Evolutionary conservation across 768 basidiomycete species (phyloP).

Genomic region (Hypsizygus marmoreus): DNA sequence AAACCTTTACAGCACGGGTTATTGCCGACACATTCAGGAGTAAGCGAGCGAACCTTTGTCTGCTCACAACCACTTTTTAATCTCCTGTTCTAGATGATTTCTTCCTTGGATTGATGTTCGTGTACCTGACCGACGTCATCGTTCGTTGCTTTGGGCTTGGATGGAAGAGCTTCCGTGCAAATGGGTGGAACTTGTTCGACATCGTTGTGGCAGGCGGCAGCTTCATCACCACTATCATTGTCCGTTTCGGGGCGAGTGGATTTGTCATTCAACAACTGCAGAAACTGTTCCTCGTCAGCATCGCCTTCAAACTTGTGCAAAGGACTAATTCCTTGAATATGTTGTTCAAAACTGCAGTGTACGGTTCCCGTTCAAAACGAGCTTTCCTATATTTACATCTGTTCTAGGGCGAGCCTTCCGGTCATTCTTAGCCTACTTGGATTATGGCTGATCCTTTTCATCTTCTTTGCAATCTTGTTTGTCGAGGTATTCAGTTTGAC

Average conservation of each 20-base stretch:
- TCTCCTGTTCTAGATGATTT: slow-evolving; percentile 57
- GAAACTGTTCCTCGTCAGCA: slow-evolving; percentile 90
- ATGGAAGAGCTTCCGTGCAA: slow-evolving; percentile 78
- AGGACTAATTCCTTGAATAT: slow-evolving; percentile 86
- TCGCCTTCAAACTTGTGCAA: slow-evolving; percentile 93
- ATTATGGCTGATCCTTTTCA: slow-evolving; percentile 87
- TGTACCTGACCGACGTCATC: slow-evolving; percentile 76
- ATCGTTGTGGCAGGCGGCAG: slow-evolving; percentile 78
- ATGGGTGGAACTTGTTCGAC: slow-evolving; percentile 96
- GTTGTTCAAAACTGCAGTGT: slow-evolving; percentile 96
- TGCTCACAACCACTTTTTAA: slow-evolving; percentile 2
- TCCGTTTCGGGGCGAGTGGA: slow-evolving; percentile 53
- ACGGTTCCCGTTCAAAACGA: slow-evolving; percentile 34
- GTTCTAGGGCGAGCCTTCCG: slow-evolving; percentile 75
- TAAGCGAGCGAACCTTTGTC: slow-evolving; percentile 34
- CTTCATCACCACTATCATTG: slow-evolving; percentile 78
- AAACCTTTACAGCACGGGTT: slow-evolving; percentile 61
- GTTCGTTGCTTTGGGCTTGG: slow-evolving; percentile 87
- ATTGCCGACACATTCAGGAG: slow-evolving; percentile 60
- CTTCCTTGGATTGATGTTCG: slow-evolving; percentile 69
- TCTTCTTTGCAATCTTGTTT: slow-evolving; percentile 88
- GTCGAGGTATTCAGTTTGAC: slow-evolving; percentile 92
- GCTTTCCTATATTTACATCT: slow-evolving; percentile 6
- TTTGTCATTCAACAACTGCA: slow-evolving; percentile 69
- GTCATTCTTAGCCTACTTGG: slow-evolving; percentile 82